Evolutionary conservation across 208 protist genomes (phyloP).

Genomic region (Trypanosoma rangeli): DNA sequence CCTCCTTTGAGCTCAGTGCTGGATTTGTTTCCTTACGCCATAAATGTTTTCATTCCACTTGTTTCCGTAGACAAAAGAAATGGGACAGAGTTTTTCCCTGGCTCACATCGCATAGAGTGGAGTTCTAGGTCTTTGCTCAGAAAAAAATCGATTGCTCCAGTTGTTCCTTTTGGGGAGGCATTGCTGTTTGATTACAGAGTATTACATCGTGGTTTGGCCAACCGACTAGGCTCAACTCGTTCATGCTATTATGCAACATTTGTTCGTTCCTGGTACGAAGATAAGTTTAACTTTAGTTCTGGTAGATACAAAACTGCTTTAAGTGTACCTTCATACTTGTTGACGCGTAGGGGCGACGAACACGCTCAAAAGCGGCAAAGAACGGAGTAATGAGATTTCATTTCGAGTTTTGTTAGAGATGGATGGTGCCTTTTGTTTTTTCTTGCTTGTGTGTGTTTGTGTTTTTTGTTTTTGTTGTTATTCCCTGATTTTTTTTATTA

Average conservation of each 20-base stretch:
- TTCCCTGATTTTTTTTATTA: slow-evolving; percentile 7
- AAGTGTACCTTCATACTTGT: slow-evolving; percentile 31
- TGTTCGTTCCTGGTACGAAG: slow-evolving; percentile 54
- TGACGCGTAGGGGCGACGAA: slow-evolving; percentile 20
- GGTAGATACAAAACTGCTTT: slow-evolving; percentile 42
- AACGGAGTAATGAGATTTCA: background rate
- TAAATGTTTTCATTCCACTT: slow-evolving; percentile 78
- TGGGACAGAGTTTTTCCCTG: slow-evolving; percentile 62
- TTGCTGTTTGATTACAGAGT: slow-evolving; percentile 73
- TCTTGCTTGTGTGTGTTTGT: background rate
- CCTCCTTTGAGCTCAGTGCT: slow-evolving; percentile 46
- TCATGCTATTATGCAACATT: slow-evolving; percentile 71
- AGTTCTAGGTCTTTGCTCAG: slow-evolving; percentile 7
- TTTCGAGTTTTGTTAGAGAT: background rate
- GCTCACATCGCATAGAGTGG: slow-evolving; percentile 31
- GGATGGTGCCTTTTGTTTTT: slow-evolving; percentile 5
- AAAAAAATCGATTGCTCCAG: slow-evolving; percentile 31
- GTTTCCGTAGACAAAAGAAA: slow-evolving; percentile 49
- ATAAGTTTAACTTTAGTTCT: slow-evolving; percentile 62
- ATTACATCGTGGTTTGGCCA: slow-evolving; percentile 54
- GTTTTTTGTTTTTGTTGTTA: background rate
- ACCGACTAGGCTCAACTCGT: slow-evolving; percentile 32
- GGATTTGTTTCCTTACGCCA: slow-evolving; percentile 58
- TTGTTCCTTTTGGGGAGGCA: slow-evolving; percentile 37
- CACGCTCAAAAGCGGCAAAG: slow-evolving; percentile 7